Evolutionary conservation across 2,329 filamentous ascomycete genomes (phyloP), one percentile per base, ranked within the genome.

Genomic region (Dryadomyces quercivorus): DNA sequence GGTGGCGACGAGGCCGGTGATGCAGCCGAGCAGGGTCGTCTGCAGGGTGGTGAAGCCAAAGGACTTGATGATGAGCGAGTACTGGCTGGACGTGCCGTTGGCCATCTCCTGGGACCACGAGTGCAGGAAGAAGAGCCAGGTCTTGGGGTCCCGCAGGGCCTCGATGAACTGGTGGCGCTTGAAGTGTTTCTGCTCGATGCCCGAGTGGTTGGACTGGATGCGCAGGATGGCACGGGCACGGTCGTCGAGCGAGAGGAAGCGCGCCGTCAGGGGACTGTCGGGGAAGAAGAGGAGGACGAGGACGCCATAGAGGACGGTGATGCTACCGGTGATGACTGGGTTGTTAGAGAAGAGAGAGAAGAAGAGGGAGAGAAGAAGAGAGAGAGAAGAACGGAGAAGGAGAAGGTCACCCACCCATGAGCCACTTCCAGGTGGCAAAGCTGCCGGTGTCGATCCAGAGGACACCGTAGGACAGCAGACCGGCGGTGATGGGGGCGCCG

Each of bases 401-500:
- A 22, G 5, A 40, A 22, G 20, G 5, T n/a, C 2, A 50, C 47
- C 4, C 8, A 50, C 47, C 34, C 54, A 65, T 67, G 6, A 67
- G 59, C 52, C 64, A 65, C 49, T 53, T 54, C 59, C 59, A 62
- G 18, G 56, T 20, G 1, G 56, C 31, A 20, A 59, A 55, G 31
- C 20, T 38, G 18, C 36, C 45, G 40, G 51, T 54, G 16, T 64
- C 56, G 12, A 60, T 58, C 13, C 21, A 50, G n/a, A 67, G 67
- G 47, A 72, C 70, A 31, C 69, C 70, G 47, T 72, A 72, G 2
- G 69, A 56, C 10, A 72, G 61, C 38, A 64, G 63, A 3, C 69
- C 69, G 4, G 69, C 69, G 5, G 71, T 56, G 49, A 72, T 70
- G 59, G 70, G 69, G 3, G 64, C 67, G 31, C 49, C 40, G 48